Evolutionary conservation across 1,139 yeast genomes (phyloP).

Genomic region (Fermentozyma sake): DNA sequence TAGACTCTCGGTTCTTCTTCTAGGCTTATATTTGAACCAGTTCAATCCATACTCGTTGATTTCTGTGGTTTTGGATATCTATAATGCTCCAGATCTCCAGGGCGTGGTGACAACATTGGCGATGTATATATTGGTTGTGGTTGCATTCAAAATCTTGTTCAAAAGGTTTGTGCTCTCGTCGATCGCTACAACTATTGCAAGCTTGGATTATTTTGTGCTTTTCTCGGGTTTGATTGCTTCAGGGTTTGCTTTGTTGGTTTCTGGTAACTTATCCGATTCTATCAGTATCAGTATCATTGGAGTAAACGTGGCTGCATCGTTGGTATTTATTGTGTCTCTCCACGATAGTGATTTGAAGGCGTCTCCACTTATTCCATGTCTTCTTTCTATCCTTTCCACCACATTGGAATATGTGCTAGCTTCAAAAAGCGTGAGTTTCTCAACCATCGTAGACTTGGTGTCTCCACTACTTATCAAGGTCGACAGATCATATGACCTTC

Average conservation of each 20-base stretch:
- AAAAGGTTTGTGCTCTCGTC: slow-evolving; percentile 9
- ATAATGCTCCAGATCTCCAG: slow-evolving; percentile 10
- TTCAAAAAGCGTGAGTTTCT: slow-evolving; percentile 8
- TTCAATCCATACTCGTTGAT: slow-evolving; percentile 24
- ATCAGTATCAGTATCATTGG: slow-evolving; percentile 19
- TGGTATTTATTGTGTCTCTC: slow-evolving; percentile 21
- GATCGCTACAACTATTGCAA: slow-evolving; percentile 5
- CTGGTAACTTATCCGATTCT: slow-evolving; percentile 3
- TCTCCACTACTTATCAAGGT: slow-evolving; percentile 17
- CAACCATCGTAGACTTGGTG: slow-evolving; percentile 10
- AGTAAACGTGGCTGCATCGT: slow-evolving; percentile 20
- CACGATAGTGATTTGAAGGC: slow-evolving; percentile 19
- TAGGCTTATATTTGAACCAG: slow-evolving; percentile 26
- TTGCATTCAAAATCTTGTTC: slow-evolving; percentile 14
- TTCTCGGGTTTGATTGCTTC: slow-evolving; percentile 5
- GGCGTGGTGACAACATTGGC: slow-evolving; percentile 8
- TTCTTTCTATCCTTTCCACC: slow-evolving; percentile 16
- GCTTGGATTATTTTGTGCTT: slow-evolving; percentile 4
- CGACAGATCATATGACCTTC: slow-evolving; percentile 9
- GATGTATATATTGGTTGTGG: slow-evolving; percentile 17
- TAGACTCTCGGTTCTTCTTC: slow-evolving; percentile 19
- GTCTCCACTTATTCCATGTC: slow-evolving; percentile 14
- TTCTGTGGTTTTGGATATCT: slow-evolving; percentile 19
- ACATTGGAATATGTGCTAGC: slow-evolving; percentile 20
- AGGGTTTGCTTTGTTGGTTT: slow-evolving; percentile 4